Evolutionary conservation across 768 basidiomycete species (phyloP).

Genomic region (Rhodotorula graminis): DNA sequence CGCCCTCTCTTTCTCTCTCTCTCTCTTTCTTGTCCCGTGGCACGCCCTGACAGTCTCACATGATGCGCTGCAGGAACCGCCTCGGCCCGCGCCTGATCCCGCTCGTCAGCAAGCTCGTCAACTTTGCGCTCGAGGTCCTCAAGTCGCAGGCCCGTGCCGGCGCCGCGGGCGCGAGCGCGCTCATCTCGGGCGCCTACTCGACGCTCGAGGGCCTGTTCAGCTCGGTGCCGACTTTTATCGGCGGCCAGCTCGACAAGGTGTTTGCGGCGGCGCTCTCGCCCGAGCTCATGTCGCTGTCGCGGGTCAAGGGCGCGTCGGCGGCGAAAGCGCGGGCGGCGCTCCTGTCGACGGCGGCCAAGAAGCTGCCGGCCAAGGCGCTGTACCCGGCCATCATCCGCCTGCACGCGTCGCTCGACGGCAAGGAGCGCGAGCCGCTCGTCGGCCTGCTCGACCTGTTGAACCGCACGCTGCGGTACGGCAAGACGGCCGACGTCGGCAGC

Average conservation of each 20-base stretch:
- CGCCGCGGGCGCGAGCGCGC: neutral
- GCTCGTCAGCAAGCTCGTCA: slow-evolving; percentile 66
- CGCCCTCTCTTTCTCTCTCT: neutral
- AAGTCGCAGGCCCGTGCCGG: slow-evolving; percentile 25
- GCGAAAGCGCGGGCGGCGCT: slow-evolving; percentile 52
- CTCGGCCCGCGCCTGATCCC: slow-evolving; percentile 87
- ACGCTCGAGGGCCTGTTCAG: slow-evolving; percentile 66
- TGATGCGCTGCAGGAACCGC: slow-evolving; percentile 47
- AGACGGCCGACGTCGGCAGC: slow-evolving; percentile 61
- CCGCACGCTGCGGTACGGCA: slow-evolving; percentile 61
- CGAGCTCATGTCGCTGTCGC: slow-evolving; percentile 25
- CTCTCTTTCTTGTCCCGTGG: too few relatives aligned
- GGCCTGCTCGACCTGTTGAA: slow-evolving; percentile 68
- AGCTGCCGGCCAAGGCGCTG: slow-evolving; percentile 61
- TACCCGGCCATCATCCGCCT: slow-evolving; percentile 58
- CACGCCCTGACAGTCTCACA: neutral
- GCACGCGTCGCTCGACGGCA: slow-evolving; percentile 45
- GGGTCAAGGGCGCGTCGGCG: slow-evolving; percentile 7
- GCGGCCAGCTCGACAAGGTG: slow-evolving; percentile 42
- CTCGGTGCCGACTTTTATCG: slow-evolving; percentile 69
- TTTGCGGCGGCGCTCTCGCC: slow-evolving; percentile 37
- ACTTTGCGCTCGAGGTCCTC: slow-evolving; percentile 47
- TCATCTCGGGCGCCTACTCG: slow-evolving; percentile 45
- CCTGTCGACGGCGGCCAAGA: slow-evolving; percentile 65
- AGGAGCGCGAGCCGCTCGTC: slow-evolving; percentile 42